phyloP scores from a whole-genome alignment of 257 asterid genomes.

The Fraxinus excelsior region DNA sequence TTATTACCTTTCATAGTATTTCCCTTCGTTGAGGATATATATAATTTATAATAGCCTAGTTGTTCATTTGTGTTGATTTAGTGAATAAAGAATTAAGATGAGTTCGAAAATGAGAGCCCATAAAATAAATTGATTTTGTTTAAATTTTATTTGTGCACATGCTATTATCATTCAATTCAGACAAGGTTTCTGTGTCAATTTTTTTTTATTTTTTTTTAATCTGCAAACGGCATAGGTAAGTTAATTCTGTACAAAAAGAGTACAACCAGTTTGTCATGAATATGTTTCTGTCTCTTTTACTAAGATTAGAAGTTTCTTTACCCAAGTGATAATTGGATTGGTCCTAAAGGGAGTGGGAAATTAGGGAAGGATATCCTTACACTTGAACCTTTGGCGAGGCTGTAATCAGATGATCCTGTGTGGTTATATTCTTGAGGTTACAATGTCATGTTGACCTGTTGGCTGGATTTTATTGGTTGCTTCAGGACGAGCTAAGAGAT shows the following conservation, averaged over 20 bases:
- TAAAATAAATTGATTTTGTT: neutral
- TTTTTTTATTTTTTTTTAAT: neutral
- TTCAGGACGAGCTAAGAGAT: slow-evolving; percentile 84
- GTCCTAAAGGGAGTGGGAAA: neutral
- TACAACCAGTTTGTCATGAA: neutral
- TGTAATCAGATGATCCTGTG: neutral
- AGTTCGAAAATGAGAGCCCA: neutral
- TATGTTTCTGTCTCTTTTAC: neutral
- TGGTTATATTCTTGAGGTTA: neutral
- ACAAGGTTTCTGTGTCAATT: neutral
- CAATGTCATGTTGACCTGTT: slow-evolving; percentile 14
- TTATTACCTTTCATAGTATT: too few species aligned
- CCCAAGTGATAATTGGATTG: neutral
- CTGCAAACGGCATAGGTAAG: neutral
- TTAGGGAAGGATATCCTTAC: neutral
- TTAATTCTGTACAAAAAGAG: neutral
- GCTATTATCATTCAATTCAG: neutral
- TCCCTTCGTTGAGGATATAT: neutral
- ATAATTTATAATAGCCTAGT: neutral
- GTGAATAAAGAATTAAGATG: neutral
- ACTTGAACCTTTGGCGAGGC: neutral
- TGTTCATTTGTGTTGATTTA: neutral
- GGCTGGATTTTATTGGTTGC: slow-evolving; percentile 1
- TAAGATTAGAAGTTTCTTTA: neutral
- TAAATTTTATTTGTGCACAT: neutral